These are phyloP conservation scores for Botrytis medusae DNA, from an alignment of 2,329 filamentous ascomycete species.

Conservation along the genomic window DNA sequence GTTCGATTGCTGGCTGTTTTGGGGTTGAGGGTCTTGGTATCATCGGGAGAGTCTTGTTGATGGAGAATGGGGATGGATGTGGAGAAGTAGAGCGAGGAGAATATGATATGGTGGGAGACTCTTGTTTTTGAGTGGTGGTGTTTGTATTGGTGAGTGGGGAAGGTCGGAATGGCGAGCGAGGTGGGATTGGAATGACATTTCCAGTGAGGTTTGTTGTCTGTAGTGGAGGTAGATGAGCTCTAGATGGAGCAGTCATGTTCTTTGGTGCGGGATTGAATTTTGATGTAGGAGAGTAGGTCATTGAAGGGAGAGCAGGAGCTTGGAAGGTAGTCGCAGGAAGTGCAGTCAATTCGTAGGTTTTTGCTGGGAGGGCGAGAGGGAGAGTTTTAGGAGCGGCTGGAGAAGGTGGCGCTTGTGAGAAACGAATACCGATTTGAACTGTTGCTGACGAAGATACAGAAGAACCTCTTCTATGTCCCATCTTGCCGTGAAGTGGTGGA, in stretches of 20 bases:
- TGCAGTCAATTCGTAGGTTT: slow-evolving; percentile 39
- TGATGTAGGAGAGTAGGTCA: slow-evolving; percentile 2
- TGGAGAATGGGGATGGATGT: background rate
- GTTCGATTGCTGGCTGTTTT: slow-evolving; percentile 33
- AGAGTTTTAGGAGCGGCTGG: slow-evolving; percentile 23
- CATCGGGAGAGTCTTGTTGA: slow-evolving; percentile 32
- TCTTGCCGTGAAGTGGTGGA: slow-evolving; percentile 27
- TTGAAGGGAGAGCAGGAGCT: background rate
- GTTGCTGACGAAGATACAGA: slow-evolving; percentile 66
- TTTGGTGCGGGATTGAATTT: background rate
- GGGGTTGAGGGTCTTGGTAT: slow-evolving; percentile 26
- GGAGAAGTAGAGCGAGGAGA: background rate
- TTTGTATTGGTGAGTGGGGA: slow-evolving; percentile 20
- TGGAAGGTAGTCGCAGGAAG: background rate
- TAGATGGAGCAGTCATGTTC: slow-evolving; percentile 7
- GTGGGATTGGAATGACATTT: slow-evolving; percentile 17
- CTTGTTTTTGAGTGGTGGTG: slow-evolving; percentile 14
- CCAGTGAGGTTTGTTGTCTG: slow-evolving; percentile 13
- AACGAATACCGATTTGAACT: slow-evolving; percentile 68
- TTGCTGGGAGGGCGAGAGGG: slow-evolving; percentile 38
- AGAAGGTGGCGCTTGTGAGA: slow-evolving; percentile 52
- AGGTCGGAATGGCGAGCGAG: slow-evolving; percentile 19
- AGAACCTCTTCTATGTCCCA: slow-evolving; percentile 50
- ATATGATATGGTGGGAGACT: slow-evolving; percentile 17
- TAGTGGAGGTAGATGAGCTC: slow-evolving; percentile 16